Conservation (phyloP, 2,329 filamentous ascomycete species). For the Penicillium sp. region DNA sequence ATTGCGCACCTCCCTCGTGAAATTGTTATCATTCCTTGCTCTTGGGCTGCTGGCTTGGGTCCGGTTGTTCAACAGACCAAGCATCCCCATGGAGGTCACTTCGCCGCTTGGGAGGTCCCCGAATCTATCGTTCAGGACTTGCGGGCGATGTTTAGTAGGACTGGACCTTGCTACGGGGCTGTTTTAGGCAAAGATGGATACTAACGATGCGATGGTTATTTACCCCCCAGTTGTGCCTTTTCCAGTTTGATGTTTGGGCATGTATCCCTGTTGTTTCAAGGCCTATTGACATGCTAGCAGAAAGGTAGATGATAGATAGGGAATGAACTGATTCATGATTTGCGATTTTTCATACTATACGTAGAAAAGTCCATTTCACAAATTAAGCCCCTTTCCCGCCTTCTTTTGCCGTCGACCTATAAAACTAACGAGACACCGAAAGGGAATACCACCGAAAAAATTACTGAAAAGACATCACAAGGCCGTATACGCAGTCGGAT, state of each 20-base stretch:
- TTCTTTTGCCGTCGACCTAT: too few species aligned
- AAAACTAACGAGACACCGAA: too few species aligned
- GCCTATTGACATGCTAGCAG: neutral
- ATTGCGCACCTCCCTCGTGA: constrained; percentile 21
- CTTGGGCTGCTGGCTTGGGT: constrained; percentile 20
- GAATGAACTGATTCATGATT: too few species aligned
- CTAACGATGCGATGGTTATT: neutral
- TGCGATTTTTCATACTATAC: too few species aligned
- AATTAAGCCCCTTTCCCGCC: too few species aligned
- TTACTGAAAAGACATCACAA: too few species aligned
- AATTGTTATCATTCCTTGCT: constrained; percentile 18
- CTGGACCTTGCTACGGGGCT: constrained; percentile 15
- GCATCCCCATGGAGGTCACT: constrained; percentile 20
- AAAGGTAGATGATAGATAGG: neutral
- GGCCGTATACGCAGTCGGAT: too few species aligned
- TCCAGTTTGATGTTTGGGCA: neutral
- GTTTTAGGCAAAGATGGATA: constrained; percentile 12
- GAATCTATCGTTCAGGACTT: constrained; percentile 16
- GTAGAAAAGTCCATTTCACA: too few species aligned
- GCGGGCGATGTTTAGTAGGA: constrained; percentile 14
- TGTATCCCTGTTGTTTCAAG: too few species aligned
- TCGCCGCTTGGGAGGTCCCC: constrained; percentile 24
- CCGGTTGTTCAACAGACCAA: constrained; percentile 19
- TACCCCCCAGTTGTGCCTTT: neutral
- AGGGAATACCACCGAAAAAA: too few species aligned